Conservation (phyloP, 345 rosid species). For the Eucalyptus coolabah region DNA sequence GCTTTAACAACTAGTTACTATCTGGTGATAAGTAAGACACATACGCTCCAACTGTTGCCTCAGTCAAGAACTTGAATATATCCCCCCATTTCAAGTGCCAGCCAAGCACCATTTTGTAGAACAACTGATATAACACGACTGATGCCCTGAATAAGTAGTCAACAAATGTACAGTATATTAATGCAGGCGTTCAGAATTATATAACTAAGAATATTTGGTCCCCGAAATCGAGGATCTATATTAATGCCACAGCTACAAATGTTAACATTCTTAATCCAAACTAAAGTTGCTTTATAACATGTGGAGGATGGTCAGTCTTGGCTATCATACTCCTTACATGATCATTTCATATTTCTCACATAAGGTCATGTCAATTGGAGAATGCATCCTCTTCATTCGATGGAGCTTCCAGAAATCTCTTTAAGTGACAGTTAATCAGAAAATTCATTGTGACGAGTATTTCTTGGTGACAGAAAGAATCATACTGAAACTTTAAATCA, state of each 20-base stretch:
- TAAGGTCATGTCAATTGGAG: background rate
- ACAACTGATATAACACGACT: constrained; percentile 81
- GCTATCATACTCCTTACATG: background rate
- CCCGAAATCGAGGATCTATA: background rate
- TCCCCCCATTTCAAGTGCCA: constrained; percentile 26
- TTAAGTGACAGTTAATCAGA: background rate
- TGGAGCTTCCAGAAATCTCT: background rate
- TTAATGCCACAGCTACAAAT: background rate
- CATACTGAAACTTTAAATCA: background rate
- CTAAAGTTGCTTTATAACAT: background rate
- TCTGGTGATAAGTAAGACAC: constrained; percentile 14
- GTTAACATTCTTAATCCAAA: background rate
- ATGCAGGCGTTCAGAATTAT: background rate
- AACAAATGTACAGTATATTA: background rate
- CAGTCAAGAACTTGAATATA: constrained; percentile 45
- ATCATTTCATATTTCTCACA: background rate
- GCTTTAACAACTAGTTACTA: background rate
- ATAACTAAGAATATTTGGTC: background rate
- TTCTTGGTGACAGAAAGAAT: background rate
- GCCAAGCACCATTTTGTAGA: constrained; percentile 71
- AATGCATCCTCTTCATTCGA: background rate
- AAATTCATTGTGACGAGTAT: background rate
- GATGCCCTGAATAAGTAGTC: constrained; percentile 51
- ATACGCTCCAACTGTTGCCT: constrained; percentile 79
- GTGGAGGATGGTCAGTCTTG: background rate